Evolutionary conservation across 164 flowering plant species (phyloP).

Genomic region (Nelumbo lutea): DNA sequence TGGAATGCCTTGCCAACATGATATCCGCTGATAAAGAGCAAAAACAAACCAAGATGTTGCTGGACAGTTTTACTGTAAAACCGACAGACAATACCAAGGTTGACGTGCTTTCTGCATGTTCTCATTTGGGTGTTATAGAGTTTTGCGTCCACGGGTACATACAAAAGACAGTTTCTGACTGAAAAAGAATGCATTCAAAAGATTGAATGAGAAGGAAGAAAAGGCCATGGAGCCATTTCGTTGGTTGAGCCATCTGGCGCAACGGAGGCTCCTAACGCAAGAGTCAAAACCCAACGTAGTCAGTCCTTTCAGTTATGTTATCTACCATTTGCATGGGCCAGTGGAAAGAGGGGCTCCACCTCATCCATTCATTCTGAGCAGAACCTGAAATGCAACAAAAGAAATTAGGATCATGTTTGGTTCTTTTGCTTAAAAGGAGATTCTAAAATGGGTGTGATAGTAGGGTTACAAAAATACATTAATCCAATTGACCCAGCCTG

Average conservation of each 20-base stretch:
- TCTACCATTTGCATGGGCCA: slow-evolving; percentile 55
- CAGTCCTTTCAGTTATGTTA: slow-evolving; percentile 47
- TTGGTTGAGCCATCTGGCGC: slow-evolving; percentile 20
- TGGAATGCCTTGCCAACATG: slow-evolving; percentile 73
- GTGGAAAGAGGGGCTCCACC: slow-evolving; percentile 46
- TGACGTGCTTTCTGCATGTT: slow-evolving; percentile 49
- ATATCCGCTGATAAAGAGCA: slow-evolving; percentile 33
- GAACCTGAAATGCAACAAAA: slow-evolving; percentile 16
- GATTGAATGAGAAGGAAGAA: slow-evolving; percentile 42
- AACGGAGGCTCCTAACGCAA: slow-evolving; percentile 32
- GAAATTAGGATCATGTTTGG: slow-evolving; percentile 33
- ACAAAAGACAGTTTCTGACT: slow-evolving; percentile 30
- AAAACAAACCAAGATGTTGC: slow-evolving; percentile 31
- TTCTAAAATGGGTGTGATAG: slow-evolving; percentile 42
- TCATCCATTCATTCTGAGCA: slow-evolving; percentile 28
- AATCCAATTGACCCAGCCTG: too few species aligned
- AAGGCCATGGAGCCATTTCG: slow-evolving; percentile 40
- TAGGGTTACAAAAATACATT: slow-evolving; percentile 15
- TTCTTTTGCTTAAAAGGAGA: slow-evolving; percentile 29
- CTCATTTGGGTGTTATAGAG: slow-evolving; percentile 46
- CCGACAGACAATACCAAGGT: slow-evolving; percentile 56
- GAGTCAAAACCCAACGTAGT: slow-evolving; percentile 34
- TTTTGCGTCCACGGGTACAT: slow-evolving; percentile 46
- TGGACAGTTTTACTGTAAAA: slow-evolving; percentile 14
- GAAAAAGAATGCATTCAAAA: slow-evolving; percentile 28